A percentile compares a stretch with the other conserved stretches of the same genome.
phyloP scores from a whole-genome alignment of 352 stramenopile species.

The Globisporangium viniferum region DNA sequence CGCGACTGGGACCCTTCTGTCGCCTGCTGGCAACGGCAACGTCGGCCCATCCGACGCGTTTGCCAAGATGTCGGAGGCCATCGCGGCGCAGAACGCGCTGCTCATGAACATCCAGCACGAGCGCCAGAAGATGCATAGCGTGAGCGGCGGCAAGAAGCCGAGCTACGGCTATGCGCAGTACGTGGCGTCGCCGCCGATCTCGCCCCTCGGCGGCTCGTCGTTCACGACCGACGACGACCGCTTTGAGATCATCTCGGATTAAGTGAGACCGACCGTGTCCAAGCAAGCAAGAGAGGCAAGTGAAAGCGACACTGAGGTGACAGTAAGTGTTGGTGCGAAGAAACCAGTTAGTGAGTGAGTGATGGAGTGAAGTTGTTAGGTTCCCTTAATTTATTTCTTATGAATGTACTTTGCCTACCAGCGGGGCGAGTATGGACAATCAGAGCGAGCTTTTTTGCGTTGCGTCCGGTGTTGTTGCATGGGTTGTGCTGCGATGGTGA shows the following conservation, averaged over 20 bases:
- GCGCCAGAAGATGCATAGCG: constrained; percentile 7
- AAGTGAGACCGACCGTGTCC: neutral
- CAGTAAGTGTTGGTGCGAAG: constrained; percentile 1
- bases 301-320: neutral
- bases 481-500: too few relatives aligned
- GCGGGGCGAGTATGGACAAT: neutral
- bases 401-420: neutral
- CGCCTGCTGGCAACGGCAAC: neutral
- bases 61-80: constrained; percentile 6
- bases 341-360: neutral
- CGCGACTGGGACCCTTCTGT: neutral
- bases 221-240: constrained; percentile 3
- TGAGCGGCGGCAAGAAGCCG: neutral
- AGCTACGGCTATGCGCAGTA: constrained; percentile 7
- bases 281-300: neutral
- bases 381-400: neutral
- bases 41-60: neutral
- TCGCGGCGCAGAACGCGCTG: constrained; percentile 9
- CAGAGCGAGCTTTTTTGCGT: too few relatives aligned
- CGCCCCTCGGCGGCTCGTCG: neutral
- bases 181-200: constrained; percentile 12
- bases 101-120: constrained; percentile 3
- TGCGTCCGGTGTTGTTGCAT: too few relatives aligned
- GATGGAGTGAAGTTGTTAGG: neutral
- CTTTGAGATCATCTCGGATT: constrained; percentile 13